Conservation (phyloP, 345 rosid genomes). For the Rhizophora apiculata region DNA sequence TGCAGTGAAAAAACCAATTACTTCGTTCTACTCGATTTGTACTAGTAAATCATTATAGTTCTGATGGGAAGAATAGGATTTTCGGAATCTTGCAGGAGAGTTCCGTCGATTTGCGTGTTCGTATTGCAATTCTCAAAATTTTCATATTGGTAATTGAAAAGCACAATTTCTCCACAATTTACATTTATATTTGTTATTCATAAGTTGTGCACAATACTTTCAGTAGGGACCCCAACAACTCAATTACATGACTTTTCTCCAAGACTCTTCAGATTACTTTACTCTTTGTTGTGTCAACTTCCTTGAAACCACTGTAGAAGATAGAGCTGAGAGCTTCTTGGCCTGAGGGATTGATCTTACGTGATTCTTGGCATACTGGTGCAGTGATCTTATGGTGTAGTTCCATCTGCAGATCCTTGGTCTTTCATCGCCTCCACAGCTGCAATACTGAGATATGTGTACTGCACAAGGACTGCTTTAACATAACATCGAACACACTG, state of each 20-base stretch:
- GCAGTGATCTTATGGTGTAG: constrained; percentile 32
- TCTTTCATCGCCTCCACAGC: constrained; percentile 64
- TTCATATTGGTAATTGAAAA: too few relatives aligned
- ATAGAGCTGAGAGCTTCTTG: constrained; percentile 39
- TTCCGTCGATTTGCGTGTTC: too few relatives aligned
- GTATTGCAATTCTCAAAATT: too few relatives aligned
- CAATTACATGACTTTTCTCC: constrained; percentile 28
- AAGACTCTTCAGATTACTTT: constrained; percentile 24
- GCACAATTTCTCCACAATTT: too few relatives aligned
- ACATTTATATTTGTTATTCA: too few relatives aligned
- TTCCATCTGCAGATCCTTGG: constrained; percentile 59
- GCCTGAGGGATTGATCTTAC: constrained; percentile 39
- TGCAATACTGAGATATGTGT: constrained; percentile 30
- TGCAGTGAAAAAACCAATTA: too few relatives aligned
- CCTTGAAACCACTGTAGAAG: constrained; percentile 21
- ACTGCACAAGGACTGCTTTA: too few relatives aligned
- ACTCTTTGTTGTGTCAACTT: constrained; percentile 9
- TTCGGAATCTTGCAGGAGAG: too few relatives aligned
- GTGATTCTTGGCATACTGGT: constrained; percentile 44
- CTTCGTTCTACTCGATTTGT: too few relatives aligned
- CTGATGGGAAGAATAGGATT: too few relatives aligned
- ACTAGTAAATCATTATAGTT: too few relatives aligned
- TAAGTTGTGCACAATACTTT: neutral
- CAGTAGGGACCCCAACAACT: constrained; percentile 24
- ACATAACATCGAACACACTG: too few relatives aligned